phyloP scores from a whole-genome alignment of 345 rosid species.

The Nephelium lappaceum region DNA sequence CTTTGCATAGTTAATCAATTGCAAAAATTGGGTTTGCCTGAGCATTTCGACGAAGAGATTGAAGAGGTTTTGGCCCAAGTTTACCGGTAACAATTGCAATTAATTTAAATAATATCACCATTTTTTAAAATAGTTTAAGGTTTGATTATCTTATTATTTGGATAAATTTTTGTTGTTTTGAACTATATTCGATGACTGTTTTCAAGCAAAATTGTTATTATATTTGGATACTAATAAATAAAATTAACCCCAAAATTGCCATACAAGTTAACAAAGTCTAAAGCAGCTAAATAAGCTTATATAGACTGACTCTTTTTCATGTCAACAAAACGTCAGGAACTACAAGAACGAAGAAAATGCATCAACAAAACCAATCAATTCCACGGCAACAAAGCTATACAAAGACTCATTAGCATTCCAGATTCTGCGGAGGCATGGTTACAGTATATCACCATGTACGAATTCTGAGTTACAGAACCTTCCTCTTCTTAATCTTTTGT shows the following conservation, averaged over 20 bases:
- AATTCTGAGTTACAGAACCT: not conserved
- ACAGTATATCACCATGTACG: conserved; percentile 52
- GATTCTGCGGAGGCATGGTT: conserved; percentile 57
- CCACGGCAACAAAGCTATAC: conserved; percentile 34
- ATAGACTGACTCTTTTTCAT: not conserved
- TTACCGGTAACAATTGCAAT: conserved; percentile 34
- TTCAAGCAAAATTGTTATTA: no score
- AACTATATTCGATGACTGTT: not conserved
- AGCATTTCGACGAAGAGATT: conserved; percentile 50
- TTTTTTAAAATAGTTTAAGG: no score
- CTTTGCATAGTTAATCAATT: conserved; percentile 53
- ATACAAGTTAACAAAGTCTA: no score
- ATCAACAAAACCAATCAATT: not conserved
- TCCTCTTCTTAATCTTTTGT: not conserved
- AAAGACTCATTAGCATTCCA: conserved; percentile 62
- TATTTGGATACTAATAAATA: no score
- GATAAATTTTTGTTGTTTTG: no score
- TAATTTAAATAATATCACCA: not conserved
- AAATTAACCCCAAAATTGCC: no score
- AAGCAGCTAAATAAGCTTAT: no score
- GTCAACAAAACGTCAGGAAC: conserved; percentile 27
- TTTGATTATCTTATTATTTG: no score
- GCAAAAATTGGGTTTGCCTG: conserved; percentile 52
- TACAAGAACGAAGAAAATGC: conserved; percentile 20
- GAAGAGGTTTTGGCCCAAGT: conserved; percentile 41